Conservation (phyloP, 1,284 basidiomycete genomes). For the Rhizoctonia solani region DNA sequence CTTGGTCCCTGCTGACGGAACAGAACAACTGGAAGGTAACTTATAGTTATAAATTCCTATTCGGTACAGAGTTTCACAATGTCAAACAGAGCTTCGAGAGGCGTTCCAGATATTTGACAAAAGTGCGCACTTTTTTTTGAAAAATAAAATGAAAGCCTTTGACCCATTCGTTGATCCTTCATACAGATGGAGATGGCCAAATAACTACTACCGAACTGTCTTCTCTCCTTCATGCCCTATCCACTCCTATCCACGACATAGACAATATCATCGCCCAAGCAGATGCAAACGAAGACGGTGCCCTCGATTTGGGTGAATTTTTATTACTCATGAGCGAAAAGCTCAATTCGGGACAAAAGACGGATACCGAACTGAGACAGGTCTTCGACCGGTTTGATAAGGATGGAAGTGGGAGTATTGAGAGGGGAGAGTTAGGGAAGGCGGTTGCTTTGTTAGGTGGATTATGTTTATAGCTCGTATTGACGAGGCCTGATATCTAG, state of each 20-base stretch:
- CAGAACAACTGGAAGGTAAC: slow-evolving; percentile 13
- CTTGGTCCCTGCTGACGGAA: too few relatives aligned
- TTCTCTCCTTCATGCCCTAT: slow-evolving; percentile 62
- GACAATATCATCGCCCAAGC: slow-evolving; percentile 64
- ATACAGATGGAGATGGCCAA: slow-evolving; percentile 60
- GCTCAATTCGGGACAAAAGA: slow-evolving; percentile 50
- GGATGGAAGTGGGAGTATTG: slow-evolving; percentile 62
- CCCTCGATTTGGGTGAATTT: slow-evolving; percentile 62
- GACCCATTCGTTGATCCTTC: background rate
- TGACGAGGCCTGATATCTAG: slow-evolving; percentile 36
- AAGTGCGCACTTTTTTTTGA: slow-evolving; percentile 45
- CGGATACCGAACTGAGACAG: slow-evolving; percentile 63
- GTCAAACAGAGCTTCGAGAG: slow-evolving; percentile 59
- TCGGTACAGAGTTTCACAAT: background rate
- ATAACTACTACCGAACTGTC: slow-evolving; percentile 65
- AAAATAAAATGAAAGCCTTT: too few relatives aligned
- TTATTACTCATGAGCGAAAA: slow-evolving; percentile 60
- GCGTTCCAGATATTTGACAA: slow-evolving; percentile 64
- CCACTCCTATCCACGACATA: slow-evolving; percentile 62
- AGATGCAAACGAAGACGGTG: slow-evolving; percentile 62
- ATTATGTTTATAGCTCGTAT: slow-evolving; percentile 38
- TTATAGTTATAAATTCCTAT: background rate
- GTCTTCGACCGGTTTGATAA: slow-evolving; percentile 68
- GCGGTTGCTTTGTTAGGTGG: slow-evolving; percentile 47
- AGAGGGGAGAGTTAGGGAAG: slow-evolving; percentile 48